These are phyloP conservation scores for Hevea brasiliensis DNA, from an alignment of 345 rosid genomes.

Conservation along the genomic window DNA sequence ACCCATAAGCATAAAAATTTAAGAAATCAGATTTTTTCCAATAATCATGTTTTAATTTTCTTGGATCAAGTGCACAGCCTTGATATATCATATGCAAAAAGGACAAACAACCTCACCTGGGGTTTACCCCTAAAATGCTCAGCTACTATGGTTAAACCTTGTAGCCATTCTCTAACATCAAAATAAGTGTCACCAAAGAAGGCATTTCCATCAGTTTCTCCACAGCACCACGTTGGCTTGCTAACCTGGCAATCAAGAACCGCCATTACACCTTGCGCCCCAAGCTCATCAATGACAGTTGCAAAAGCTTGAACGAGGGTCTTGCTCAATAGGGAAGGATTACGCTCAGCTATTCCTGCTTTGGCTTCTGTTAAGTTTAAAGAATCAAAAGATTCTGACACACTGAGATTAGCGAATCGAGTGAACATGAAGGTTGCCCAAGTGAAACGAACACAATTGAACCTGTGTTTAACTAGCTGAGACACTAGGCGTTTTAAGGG, in stretches of 20 bases:
- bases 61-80: no score
- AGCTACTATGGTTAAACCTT: slow-evolving; percentile 12
- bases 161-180: slow-evolving; percentile 10
- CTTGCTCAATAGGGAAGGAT: slow-evolving; percentile 25
- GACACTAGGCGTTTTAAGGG: slow-evolving; percentile 11
- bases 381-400: slow-evolving; percentile 18
- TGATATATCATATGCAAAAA: no score
- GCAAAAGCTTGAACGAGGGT: slow-evolving; percentile 29
- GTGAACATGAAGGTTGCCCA: slow-evolving; percentile 24
- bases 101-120: not conserved
- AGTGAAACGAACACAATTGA: slow-evolving; percentile 26
- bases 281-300: slow-evolving; percentile 31
- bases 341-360: slow-evolving; percentile 27
- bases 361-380: slow-evolving; percentile 17
- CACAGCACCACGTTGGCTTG: slow-evolving; percentile 20
- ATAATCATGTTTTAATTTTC: no score
- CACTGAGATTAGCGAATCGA: not conserved
- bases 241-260: slow-evolving; percentile 26
- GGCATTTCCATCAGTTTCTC: slow-evolving; percentile 15
- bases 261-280: slow-evolving; percentile 17
- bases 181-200: slow-evolving; percentile 20
- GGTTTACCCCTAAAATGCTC: not conserved
- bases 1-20: not conserved
- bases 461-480: not conserved
- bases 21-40: no score